A percentile compares a stretch with the other conserved stretches of the same genome.
Evolutionary conservation across 148 eudicot species (phyloP).

Genomic region (Rhododendron griersonianum): DNA sequence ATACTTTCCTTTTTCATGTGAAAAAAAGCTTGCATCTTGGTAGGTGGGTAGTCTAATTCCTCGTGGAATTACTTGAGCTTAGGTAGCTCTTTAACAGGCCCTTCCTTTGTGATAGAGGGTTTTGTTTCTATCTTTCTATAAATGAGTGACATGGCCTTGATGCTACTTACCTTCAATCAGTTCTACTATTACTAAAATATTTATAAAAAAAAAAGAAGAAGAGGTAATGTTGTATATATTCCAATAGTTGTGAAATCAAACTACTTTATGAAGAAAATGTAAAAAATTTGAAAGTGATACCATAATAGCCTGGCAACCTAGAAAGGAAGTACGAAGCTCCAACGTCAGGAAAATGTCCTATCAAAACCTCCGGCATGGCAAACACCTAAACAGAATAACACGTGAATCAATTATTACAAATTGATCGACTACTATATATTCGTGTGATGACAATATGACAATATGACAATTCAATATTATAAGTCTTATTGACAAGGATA

Average conservation of each 20-base stretch:
- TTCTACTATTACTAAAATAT: not conserved
- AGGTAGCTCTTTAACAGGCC: not conserved
- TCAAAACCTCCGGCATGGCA: slow-evolving; percentile 41
- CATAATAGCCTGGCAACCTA: slow-evolving; percentile 36
- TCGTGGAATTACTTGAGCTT: not conserved
- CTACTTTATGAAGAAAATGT: not conserved
- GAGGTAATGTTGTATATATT: not conserved
- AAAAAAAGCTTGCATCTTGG: not conserved
- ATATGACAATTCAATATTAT: not conserved
- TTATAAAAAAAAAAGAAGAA: no score
- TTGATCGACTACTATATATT: not conserved
- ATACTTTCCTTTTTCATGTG: not conserved
- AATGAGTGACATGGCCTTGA: not conserved
- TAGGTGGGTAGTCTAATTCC: not conserved
- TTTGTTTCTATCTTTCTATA: not conserved
- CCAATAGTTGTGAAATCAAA: not conserved
- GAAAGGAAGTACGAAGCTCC: slow-evolving; percentile 41
- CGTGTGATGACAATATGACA: not conserved
- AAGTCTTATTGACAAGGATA: not conserved
- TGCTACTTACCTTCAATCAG: not conserved
- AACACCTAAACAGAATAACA: slow-evolving; percentile 21
- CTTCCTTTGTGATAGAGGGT: not conserved
- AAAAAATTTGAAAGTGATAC: slow-evolving; percentile 8
- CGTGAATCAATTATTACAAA: not conserved
- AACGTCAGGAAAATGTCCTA: slow-evolving; percentile 42